These are phyloP conservation scores for Hippophae rhamnoides DNA, from an alignment of 306 rosid species.

Conservation along the genomic window DNA sequence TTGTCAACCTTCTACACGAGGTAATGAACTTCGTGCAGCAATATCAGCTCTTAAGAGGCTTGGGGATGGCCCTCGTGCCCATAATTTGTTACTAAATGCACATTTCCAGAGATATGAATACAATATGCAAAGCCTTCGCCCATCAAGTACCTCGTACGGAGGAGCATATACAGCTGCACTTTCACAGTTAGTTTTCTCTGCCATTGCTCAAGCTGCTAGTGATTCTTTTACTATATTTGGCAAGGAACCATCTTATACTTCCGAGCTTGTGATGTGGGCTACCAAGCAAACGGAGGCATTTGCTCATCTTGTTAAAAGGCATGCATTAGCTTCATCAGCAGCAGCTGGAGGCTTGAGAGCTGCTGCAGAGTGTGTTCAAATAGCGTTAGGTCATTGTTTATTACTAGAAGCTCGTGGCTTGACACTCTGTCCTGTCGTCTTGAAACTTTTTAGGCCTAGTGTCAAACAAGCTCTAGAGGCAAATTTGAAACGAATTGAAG, in stretches of 20 bases:
- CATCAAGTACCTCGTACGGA: conserved; percentile 94
- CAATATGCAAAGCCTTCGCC: conserved; percentile 88
- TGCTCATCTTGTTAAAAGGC: conserved; percentile 79
- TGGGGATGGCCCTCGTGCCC: conserved; percentile 96
- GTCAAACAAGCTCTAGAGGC: conserved; percentile 96
- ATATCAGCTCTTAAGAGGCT: conserved; percentile 86
- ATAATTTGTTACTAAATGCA: conserved; percentile 73
- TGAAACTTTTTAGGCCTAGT: conserved; percentile 92
- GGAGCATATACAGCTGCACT: conserved; percentile 99
- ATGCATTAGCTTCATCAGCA: conserved; percentile 94
- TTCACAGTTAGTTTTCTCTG: conserved; percentile 90
- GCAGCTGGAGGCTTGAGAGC: conserved; percentile 99
- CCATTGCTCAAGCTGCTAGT: conserved; percentile 90
- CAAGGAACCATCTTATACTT: conserved; percentile 65
- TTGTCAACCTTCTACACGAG: conserved; percentile 95
- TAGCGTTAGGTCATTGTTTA: conserved; percentile 96
- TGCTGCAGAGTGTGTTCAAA: conserved; percentile 99
- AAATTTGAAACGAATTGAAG: conserved; percentile 90
- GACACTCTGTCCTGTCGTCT: conserved; percentile 84
- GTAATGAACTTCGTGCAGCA: conserved; percentile 84
- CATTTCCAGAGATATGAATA: conserved; percentile 83
- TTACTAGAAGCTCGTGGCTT: conserved; percentile 94
- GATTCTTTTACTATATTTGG: conserved; percentile 88
- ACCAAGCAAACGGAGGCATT: conserved; percentile 85
- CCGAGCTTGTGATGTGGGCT: conserved; percentile 98